Percentiles rank a stretch among this genome's conserved stretches.
phyloP scores from a whole-genome alignment of 1,284 basidiomycete species.

The Fomitiporia mediterranea region DNA sequence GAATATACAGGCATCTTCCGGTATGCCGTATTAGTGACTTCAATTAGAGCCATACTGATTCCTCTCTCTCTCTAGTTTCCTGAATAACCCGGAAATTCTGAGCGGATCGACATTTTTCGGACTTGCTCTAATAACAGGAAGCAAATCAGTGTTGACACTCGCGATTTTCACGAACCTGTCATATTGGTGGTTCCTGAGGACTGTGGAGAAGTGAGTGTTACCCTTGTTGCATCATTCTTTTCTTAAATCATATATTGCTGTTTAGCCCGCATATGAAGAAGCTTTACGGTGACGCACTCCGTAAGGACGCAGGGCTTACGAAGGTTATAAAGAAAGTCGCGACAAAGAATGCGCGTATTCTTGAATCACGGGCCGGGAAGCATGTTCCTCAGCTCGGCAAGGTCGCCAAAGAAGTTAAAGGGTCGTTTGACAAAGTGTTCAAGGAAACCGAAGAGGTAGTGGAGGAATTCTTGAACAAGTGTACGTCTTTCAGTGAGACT shows the following conservation, averaged over 20 bases:
- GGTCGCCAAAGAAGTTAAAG: slow-evolving; percentile 86
- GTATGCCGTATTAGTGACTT: slow-evolving; percentile 33
- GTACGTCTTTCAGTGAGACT: slow-evolving; percentile 41
- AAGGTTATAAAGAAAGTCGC: slow-evolving; percentile 94
- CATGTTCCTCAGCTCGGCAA: slow-evolving; percentile 74
- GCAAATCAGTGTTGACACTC: slow-evolving; percentile 80
- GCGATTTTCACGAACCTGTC: slow-evolving; percentile 81
- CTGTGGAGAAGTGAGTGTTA: slow-evolving; percentile 74
- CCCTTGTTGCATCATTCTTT: slow-evolving; percentile 2
- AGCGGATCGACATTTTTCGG: slow-evolving; percentile 96
- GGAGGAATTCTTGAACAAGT: slow-evolving; percentile 89
- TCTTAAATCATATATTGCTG: slow-evolving; percentile 8
- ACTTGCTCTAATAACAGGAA: slow-evolving; percentile 84
- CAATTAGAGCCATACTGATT: not conserved
- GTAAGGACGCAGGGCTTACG: slow-evolving; percentile 93
- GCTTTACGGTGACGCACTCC: slow-evolving; percentile 87
- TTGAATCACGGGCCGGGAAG: slow-evolving; percentile 62
- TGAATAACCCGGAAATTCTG: slow-evolving; percentile 97
- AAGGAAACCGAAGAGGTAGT: slow-evolving; percentile 87
- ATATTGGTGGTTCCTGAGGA: slow-evolving; percentile 89
- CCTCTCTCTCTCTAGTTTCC: slow-evolving; percentile 46
- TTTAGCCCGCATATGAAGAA: slow-evolving; percentile 93
- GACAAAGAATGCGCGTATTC: slow-evolving; percentile 67
- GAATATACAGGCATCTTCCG: slow-evolving; percentile 97
- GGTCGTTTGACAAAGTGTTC: slow-evolving; percentile 92